Conservation (phyloP, 305 asterid species). For the Ruellia speciosa region DNA sequence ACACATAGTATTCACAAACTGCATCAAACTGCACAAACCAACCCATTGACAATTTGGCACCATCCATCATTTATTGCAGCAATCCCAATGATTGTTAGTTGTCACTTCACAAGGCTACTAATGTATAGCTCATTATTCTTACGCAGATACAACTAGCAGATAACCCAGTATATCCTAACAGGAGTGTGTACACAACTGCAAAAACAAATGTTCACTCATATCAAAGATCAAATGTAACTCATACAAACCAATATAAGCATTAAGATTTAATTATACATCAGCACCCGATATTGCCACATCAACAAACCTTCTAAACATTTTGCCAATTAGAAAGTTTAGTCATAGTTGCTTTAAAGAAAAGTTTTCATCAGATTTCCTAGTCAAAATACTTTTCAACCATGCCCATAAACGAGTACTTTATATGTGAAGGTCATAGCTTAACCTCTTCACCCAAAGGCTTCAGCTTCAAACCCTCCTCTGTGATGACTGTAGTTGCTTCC, state of each 20-base stretch:
- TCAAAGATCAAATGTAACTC: not conserved
- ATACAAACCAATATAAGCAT: not conserved
- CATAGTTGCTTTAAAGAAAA: not conserved
- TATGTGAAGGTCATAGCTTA: conserved; percentile 6
- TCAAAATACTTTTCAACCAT: not conserved
- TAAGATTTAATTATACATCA: not conserved
- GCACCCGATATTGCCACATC: not conserved
- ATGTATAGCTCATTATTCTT: not conserved
- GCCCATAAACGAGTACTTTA: not conserved
- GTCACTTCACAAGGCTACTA: not conserved
- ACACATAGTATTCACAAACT: not conserved
- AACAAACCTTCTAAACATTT: not conserved
- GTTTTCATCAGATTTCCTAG: not conserved
- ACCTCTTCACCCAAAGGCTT: conserved; percentile 78
- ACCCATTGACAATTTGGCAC: not conserved
- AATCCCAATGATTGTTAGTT: not conserved
- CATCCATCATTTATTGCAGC: not conserved
- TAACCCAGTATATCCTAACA: not conserved
- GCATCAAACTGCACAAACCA: conserved; percentile 2
- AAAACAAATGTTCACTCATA: not conserved
- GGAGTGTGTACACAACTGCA: not conserved
- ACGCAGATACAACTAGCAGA: not conserved
- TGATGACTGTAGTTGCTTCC: conserved; percentile 31
- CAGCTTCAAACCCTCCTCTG: conserved; percentile 52
- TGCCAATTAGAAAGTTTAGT: not conserved